These are phyloP conservation scores for Aspergillus conjunctus DNA, from an alignment of 495 filamentous ascomycete genomes.

Conservation along the genomic window DNA sequence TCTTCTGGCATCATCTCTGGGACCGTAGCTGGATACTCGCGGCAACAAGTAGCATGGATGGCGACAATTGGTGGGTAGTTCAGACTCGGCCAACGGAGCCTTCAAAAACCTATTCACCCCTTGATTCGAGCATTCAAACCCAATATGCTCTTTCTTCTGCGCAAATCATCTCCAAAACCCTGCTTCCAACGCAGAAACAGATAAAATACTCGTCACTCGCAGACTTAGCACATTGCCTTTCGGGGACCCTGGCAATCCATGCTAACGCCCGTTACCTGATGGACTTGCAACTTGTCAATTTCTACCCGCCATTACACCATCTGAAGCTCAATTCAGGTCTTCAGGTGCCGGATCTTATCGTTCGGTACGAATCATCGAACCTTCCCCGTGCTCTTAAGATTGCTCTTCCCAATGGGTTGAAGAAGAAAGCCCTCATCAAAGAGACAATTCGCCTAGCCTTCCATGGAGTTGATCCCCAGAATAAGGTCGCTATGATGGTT, in stretches of 20 bases:
- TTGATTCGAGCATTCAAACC: slow-evolving; percentile 12
- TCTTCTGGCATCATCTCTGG: slow-evolving; percentile 67
- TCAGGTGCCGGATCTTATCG: slow-evolving; percentile 39
- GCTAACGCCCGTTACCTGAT: slow-evolving; percentile 45
- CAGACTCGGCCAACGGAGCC: slow-evolving; percentile 47
- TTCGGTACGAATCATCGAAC: slow-evolving; percentile 37
- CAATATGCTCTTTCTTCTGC: slow-evolving; percentile 22
- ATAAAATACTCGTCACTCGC: slow-evolving; percentile 34
- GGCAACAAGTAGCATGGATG: slow-evolving; percentile 68
- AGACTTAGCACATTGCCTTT: slow-evolving; percentile 42
- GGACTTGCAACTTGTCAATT: slow-evolving; percentile 35
- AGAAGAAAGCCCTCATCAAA: slow-evolving; percentile 35
- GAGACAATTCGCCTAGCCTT: slow-evolving; percentile 45
- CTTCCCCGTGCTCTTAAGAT: slow-evolving; percentile 39
- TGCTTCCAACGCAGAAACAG: slow-evolving; percentile 28
- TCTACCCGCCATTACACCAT: slow-evolving; percentile 38
- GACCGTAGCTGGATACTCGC: slow-evolving; percentile 66
- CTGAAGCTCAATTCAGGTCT: slow-evolving; percentile 36
- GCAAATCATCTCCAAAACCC: slow-evolving; percentile 34
- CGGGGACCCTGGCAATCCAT: slow-evolving; percentile 45
- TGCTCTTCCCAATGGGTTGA: slow-evolving; percentile 30
- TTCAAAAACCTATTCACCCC: slow-evolving; percentile 13
- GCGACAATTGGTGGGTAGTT: slow-evolving; percentile 76
- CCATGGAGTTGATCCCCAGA: slow-evolving; percentile 42
- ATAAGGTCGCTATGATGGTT: slow-evolving; percentile 40